Percentiles rank a stretch among this genome's conserved stretches.
Evolutionary conservation across 2,329 filamentous ascomycete genomes (phyloP).

Genomic region (Celoporthe dispersa): DNA sequence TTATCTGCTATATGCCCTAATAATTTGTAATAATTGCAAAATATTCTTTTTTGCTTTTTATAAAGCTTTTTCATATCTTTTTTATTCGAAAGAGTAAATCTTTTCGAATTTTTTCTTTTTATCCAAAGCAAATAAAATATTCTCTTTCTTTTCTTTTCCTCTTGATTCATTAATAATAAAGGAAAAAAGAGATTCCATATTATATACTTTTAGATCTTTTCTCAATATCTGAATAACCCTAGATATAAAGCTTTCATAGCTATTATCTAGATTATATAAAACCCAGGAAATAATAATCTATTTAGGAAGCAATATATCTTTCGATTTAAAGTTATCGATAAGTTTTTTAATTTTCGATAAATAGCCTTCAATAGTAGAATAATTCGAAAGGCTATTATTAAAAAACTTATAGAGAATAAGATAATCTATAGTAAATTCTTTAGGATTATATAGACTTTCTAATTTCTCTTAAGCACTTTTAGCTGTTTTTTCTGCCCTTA

Average conservation of each 20-base stretch:
- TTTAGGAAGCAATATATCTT: neutral
- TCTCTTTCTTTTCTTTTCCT: constrained; percentile 6
- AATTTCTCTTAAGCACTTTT: constrained; percentile 1
- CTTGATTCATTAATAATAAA: constrained; percentile 2
- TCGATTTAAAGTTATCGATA: neutral
- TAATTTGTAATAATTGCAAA: constrained; percentile 10
- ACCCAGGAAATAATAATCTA: constrained; percentile 5
- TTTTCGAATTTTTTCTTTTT: neutral
- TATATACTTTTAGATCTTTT: constrained; percentile 10
- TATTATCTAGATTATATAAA: neutral
- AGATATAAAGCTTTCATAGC: constrained; percentile 10
- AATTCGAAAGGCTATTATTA: neutral
- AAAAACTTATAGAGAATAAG: constrained; percentile 6
- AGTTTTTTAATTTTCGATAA: constrained; percentile 12
- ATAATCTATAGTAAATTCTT: constrained; percentile 12
- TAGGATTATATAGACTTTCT: constrained; percentile 11
- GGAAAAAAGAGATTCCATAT: neutral
- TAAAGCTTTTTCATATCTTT: neutral
- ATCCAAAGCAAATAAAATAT: neutral
- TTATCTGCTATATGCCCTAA: constrained; percentile 4
- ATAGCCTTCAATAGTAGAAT: constrained; percentile 7
- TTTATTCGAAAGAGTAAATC: neutral
- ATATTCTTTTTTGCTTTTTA: constrained; percentile 6
- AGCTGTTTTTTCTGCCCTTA: neutral
- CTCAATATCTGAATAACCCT: neutral